Base-by-base conservation (phyloP, 1,284 basidiomycete species). In the Melampsora americana region DNA sequence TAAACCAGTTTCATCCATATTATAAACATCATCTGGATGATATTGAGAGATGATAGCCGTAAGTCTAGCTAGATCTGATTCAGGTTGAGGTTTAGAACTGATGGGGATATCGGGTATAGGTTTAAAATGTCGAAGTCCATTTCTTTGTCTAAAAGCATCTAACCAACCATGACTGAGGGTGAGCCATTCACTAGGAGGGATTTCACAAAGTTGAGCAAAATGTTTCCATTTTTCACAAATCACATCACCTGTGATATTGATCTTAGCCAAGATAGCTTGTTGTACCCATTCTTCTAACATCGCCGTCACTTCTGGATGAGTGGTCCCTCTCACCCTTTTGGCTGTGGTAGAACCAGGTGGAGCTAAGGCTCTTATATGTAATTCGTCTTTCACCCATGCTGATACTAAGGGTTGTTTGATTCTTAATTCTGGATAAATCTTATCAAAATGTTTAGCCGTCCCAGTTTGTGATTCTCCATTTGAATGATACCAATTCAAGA, bases 401-500 rank as follows among this genome's bases (percentile, higher is more conserved):
- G 72, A 74, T 28, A 74, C 66, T 26, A 67, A 28, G 1, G 72
- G 72, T 35, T 74, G 72, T 26, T 74, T 74, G 64, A 74, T 67
- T 14, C 50, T 4, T 20, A 74, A 59, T 26, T 67, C 50, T 14
- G 72, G 72, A 23, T 74, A 74, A 53, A 74, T 67, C 44, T 44
- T 28, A 23, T 74, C 53, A 32, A 74, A 74, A 12, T 74, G 72
- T n/a, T 67, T 61, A 14, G 72, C 72, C 1, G 72, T 74, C 20
- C 65, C 56, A 0, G 64, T 66, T 26, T 74, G 72, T 12, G 60
- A 66, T n/a, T 61, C 60, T 12, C 72, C 72, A 59, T 74, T 66
- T 0, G 32, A 20, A 48, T 74, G 65, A 28, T 67, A 67, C 72
- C 72, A 74, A 48, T 74, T 65, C 7, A 74, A 35, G 23, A 74